These are phyloP conservation scores for Penicillium manginii DNA, from an alignment of 495 filamentous ascomycete species.

Conservation along the genomic window DNA sequence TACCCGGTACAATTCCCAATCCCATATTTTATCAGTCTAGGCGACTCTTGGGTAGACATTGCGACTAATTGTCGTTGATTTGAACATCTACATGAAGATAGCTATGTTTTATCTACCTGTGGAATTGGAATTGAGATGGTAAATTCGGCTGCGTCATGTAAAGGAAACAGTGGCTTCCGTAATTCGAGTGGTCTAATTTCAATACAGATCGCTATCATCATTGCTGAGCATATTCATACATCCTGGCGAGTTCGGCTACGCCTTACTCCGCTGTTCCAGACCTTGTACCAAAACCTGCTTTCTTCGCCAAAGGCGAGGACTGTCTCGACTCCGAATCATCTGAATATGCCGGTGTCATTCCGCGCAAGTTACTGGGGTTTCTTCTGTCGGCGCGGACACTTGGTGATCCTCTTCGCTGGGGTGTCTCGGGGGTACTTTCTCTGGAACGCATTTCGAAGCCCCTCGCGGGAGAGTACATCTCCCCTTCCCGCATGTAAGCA, in stretches of 20 bases:
- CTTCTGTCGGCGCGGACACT: conserved; percentile 25
- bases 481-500: conserved; percentile 27
- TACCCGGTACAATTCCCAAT: background rate
- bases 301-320: conserved; percentile 35
- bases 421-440: conserved; percentile 46
- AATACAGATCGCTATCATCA: background rate
- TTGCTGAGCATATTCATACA: conserved; percentile 15
- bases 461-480: conserved; percentile 36
- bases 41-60: background rate
- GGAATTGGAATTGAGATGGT: no score
- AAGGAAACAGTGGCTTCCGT: background rate
- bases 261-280: conserved; percentile 19
- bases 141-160: no score
- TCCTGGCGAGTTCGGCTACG: background rate
- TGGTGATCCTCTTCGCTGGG: conserved; percentile 27
- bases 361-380: conserved; percentile 28
- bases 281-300: conserved; percentile 18
- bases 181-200: background rate
- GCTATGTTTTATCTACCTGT: no score
- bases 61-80: no score
- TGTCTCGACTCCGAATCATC: conserved; percentile 19
- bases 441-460: conserved; percentile 43
- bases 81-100: no score
- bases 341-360: conserved; percentile 31
- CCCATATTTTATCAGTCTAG: background rate